Conservation (phyloP, 257 asterid species). For the Vinca minor region DNA sequence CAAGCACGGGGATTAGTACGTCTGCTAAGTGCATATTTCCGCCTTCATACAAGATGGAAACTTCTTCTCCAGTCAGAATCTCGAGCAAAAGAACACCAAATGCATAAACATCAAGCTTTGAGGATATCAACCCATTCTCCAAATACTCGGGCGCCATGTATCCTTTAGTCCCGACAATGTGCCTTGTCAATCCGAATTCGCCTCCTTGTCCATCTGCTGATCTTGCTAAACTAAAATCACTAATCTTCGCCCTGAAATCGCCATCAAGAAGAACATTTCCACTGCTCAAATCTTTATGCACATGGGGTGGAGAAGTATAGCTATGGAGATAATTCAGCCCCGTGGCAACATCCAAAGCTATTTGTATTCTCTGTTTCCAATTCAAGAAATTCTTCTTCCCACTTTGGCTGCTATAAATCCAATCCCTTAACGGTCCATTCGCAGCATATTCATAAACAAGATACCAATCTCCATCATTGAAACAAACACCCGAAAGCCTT, state of each 20-base stretch:
- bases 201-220: conserved; percentile 63
- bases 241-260: conserved; percentile 65
- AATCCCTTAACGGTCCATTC: conserved; percentile 55
- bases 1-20: conserved; percentile 28
- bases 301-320: conserved; percentile 65
- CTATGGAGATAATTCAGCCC: conserved; percentile 83
- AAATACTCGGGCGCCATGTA: conserved; percentile 97
- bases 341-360: conserved; percentile 60
- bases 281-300: conserved; percentile 72
- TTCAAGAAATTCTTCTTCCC: conserved; percentile 18
- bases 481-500: conserved; percentile 74
- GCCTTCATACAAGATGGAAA: conserved; percentile 27
- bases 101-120: conserved; percentile 78
- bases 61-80: conserved; percentile 71
- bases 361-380: conserved; percentile 65
- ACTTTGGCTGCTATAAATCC: conserved; percentile 27
- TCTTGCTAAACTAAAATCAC: conserved; percentile 63
- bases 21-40: conserved; percentile 26
- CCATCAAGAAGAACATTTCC: conserved; percentile 56
- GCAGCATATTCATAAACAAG: conserved; percentile 78
- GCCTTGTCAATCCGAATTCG: conserved; percentile 71
- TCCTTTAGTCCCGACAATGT: conserved; percentile 86
- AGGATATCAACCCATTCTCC: conserved; percentile 72
- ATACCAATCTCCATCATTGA: conserved; percentile 67
- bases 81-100: conserved; percentile 77